Conservation (phyloP, 2,329 filamentous ascomycete species). For the Atkinsonella hypoxylon region DNA sequence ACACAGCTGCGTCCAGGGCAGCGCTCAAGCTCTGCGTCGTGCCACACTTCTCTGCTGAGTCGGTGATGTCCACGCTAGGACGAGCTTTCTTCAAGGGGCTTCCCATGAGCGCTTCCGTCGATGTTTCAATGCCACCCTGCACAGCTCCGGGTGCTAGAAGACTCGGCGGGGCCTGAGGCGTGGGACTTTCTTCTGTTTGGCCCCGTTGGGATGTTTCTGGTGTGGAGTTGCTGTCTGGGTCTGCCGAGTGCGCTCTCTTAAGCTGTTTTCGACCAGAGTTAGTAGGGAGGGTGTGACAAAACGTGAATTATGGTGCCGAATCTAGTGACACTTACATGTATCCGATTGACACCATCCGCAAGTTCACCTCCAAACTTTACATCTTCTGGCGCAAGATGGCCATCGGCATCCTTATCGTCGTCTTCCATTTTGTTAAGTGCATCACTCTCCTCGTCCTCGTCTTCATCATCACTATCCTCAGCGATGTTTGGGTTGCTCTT, state of each 20-base stretch:
- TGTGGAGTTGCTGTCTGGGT: conserved; percentile 40
- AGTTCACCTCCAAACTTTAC: conserved; percentile 61
- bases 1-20: conserved; percentile 20
- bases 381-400: conserved; percentile 57
- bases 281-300: conserved; percentile 6
- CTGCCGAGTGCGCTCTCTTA: conserved; percentile 68
- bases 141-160: conserved; percentile 13
- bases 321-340: conserved; percentile 47
- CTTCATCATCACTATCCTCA: conserved; percentile 62
- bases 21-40: conserved; percentile 23
- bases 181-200: conserved; percentile 34
- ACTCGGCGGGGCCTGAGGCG: conserved; percentile 5
- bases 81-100: conserved; percentile 69
- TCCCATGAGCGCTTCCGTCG: conserved; percentile 37
- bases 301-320: neutral
- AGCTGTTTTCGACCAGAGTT: conserved; percentile 39
- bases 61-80: conserved; percentile 35
- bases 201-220: conserved; percentile 23
- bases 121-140: conserved; percentile 20
- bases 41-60: conserved; percentile 14
- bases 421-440: conserved; percentile 55
- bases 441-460: conserved; percentile 54
- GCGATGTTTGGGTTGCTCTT: conserved; percentile 56
- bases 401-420: conserved; percentile 48
- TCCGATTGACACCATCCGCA: conserved; percentile 69